Evolutionary conservation across 129 eudicot species (phyloP).

Genomic region (Artemisia tridentata): DNA sequence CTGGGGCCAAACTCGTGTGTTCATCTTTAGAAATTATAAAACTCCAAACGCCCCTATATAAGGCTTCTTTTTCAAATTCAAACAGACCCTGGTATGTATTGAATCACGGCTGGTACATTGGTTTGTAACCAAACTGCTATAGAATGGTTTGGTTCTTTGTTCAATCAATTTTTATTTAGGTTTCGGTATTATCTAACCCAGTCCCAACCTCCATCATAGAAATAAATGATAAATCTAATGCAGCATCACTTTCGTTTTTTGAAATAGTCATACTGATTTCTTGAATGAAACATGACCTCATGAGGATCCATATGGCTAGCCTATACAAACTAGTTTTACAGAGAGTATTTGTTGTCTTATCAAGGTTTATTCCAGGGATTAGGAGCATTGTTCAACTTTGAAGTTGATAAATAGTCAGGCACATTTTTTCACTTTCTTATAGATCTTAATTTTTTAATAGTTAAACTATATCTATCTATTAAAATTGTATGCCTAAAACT

Average conservation of each 20-base stretch:
- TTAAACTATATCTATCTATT: not conserved
- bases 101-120: not conserved
- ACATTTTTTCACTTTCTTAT: not conserved
- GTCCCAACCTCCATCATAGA: not conserved
- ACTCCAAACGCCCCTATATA: not conserved
- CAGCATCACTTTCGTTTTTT: not conserved
- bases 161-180: not conserved
- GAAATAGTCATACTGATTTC: not conserved
- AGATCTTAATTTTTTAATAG: not conserved
- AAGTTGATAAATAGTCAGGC: not conserved
- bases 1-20: too few relatives aligned
- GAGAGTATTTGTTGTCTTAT: not conserved
- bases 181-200: not conserved
- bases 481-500: slow-evolving; percentile 5
- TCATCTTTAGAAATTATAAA: not conserved
- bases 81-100: not conserved
- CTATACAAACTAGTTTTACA: not conserved
- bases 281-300: not conserved
- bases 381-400: not conserved
- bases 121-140: not conserved
- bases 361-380: not conserved
- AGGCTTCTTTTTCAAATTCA: not conserved
- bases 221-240: too few relatives aligned
- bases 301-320: not conserved
- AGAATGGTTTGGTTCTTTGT: not conserved